A percentile compares a stretch with the other conserved stretches of the same genome.
Evolutionary conservation across 345 rosid genomes (phyloP).

Genomic region (Dipteronia sinensis): DNA sequence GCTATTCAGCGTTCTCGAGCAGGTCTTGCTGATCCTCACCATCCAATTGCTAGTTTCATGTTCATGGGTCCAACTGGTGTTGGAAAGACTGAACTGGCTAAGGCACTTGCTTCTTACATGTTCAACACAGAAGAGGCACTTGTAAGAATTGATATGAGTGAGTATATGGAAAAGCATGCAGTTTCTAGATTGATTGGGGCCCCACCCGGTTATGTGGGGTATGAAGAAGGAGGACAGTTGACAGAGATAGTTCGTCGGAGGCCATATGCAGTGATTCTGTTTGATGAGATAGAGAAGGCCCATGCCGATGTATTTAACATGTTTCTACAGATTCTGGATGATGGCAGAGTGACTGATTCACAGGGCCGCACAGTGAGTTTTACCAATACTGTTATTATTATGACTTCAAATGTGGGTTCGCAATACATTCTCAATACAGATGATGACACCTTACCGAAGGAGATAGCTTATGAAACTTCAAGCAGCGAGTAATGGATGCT

Average conservation of each 20-base stretch:
- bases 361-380: conserved; percentile 96
- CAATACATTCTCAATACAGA: conserved; percentile 75
- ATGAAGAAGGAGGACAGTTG: conserved; percentile 98
- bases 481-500: conserved; percentile 86
- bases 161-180: conserved; percentile 99
- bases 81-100: conserved; percentile 96
- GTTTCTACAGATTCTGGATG: conserved; percentile 95
- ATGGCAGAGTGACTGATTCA: conserved; percentile 97
- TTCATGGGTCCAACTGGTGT: conserved; percentile 99
- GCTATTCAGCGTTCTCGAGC: conserved; percentile 98
- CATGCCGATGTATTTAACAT: conserved; percentile 92
- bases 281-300: conserved; percentile 98
- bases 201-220: conserved; percentile 98
- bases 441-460: conserved; percentile 52
- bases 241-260: conserved; percentile 92
- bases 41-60: conserved; percentile 99
- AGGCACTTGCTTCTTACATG: conserved; percentile 87
- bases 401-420: conserved; percentile 97
- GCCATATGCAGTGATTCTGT: conserved; percentile 94
- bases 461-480: conserved; percentile 71
- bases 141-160: conserved; percentile 97
- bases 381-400: conserved; percentile 86
- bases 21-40: conserved; percentile 94
- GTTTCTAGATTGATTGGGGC: conserved; percentile 98
- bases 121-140: conserved; percentile 97